Evolutionary conservation across 2,329 filamentous ascomycete species (phyloP), one percentile per base, ranked within the genome.

Genomic region (Gaeumannomyces tritici): DNA sequence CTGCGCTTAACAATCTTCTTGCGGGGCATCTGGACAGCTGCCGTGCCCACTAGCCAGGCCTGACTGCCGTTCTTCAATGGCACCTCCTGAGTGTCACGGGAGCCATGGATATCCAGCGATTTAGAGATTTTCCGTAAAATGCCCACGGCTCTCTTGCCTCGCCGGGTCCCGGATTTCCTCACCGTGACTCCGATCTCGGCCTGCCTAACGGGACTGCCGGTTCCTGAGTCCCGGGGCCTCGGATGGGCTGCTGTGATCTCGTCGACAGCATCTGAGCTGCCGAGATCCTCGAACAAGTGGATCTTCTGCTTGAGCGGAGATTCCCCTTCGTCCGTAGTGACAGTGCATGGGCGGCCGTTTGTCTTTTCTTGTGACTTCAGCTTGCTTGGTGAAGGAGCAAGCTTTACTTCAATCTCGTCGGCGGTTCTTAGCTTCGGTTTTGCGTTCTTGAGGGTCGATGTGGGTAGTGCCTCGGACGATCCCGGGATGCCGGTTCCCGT

Each of bases 251-350:
- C 11, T n/a, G 42, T 11, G n/a, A 24, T 2, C 21, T 24, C 24
- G 21, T 24, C 9, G 9, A 51, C 6, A 27, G 21, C 35, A 54
- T 47, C 57, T 24, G 47, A 61, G 29, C 26, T 61, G 18, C 62
- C 64, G 4, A 71, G 42, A 3, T 63, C 58, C 57, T 72, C 69
- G 59, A 72, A 71, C n/a, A 68, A 55, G n/a, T 59, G 61, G 42
- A 72, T 70, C 28, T 63, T 67, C 13, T 68, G 64, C 31, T 68
- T 69, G 6, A 71, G 64, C 1, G 67, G 68, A 0, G 70, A 70
- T 3, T 64, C 63, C 33, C 47, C 18, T 12, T 51, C 59, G 60
- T 62, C 60, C 63, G 64, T 21, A 31, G 55, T 31, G 63, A 15
- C 3, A 29, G n/a, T 61, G 31, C 56, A 63, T 59, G 63, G n/a